Evolutionary conservation across 495 filamentous ascomycete species (phyloP).

Genomic region (Sabuloglossum arenarium): DNA sequence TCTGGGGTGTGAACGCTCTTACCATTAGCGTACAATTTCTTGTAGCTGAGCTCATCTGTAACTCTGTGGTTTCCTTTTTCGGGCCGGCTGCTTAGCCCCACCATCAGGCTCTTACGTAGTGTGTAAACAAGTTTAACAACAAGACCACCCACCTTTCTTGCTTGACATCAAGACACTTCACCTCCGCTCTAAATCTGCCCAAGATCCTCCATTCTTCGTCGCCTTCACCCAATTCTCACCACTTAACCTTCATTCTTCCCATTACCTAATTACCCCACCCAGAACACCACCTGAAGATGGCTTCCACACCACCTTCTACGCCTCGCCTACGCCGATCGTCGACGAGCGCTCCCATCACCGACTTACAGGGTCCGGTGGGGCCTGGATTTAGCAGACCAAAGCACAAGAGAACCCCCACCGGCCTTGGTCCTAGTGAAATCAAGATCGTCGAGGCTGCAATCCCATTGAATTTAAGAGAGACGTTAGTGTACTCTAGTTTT

Average conservation of each 20-base stretch:
- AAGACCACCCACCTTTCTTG: neutral
- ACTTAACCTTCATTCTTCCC: constrained; percentile 6
- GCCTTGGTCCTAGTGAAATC: constrained; percentile 76
- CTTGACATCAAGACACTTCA: neutral
- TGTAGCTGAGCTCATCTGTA: neutral
- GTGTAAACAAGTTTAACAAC: neutral
- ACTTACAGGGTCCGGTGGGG: constrained; percentile 61
- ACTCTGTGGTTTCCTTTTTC: neutral
- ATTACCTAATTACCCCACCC: neutral
- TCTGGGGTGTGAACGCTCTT: no score
- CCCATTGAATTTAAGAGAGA: constrained; percentile 69
- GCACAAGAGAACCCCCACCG: constrained; percentile 85
- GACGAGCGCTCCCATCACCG: constrained; percentile 57
- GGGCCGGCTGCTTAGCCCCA: neutral
- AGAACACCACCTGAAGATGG: constrained; percentile 3
- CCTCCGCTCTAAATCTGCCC: neutral
- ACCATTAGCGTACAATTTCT: no score
- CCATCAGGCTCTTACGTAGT: neutral
- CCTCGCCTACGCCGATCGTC: constrained; percentile 50
- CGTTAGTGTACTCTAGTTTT: constrained; percentile 25
- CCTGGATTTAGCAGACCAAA: constrained; percentile 57
- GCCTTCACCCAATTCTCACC: neutral
- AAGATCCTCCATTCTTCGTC: neutral
- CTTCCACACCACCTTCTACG: constrained; percentile 11
- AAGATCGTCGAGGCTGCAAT: constrained; percentile 81